Evolutionary conservation across 495 filamentous ascomycete genomes (phyloP).

Genomic region (Penicillium maclennaniae): DNA sequence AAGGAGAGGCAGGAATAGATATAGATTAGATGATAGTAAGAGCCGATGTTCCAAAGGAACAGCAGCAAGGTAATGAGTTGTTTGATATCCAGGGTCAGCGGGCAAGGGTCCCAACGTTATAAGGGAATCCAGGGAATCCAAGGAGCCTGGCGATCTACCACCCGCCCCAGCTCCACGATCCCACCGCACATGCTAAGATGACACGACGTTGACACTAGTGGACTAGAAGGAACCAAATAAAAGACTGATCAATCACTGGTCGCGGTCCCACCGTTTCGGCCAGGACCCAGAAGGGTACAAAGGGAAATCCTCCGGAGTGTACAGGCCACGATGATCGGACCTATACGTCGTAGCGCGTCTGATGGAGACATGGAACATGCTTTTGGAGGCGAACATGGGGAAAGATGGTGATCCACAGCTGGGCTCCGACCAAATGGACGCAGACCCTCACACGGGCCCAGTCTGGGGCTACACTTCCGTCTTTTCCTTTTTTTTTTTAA

Average conservation of each 20-base stretch:
- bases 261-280: slow-evolving; percentile 25
- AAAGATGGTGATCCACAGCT: slow-evolving; percentile 1
- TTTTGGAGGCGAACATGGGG: slow-evolving; percentile 22
- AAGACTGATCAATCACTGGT: slow-evolving; percentile 28
- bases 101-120: slow-evolving; percentile 3
- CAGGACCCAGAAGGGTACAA: slow-evolving; percentile 3
- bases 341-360: slow-evolving; percentile 10
- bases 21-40: neutral
- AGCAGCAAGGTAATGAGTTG: slow-evolving; percentile 1
- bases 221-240: slow-evolving; percentile 15
- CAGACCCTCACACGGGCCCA: slow-evolving; percentile 20
- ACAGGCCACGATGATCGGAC: slow-evolving; percentile 14
- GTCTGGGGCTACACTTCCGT: slow-evolving; percentile 11
- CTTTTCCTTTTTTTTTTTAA: slow-evolving; percentile 11
- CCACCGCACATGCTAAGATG: slow-evolving; percentile 39
- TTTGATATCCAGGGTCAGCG: slow-evolving; percentile 8
- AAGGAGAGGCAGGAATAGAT: slow-evolving; percentile 3
- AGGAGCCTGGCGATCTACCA: slow-evolving; percentile 35
- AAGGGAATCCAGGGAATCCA: slow-evolving; percentile 24
- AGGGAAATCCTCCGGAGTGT: slow-evolving; percentile 20
- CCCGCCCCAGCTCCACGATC: slow-evolving; percentile 41
- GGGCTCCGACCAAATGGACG: neutral
- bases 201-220: slow-evolving; percentile 40
- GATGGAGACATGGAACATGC: slow-evolving; percentile 14
- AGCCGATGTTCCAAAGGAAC: slow-evolving; percentile 17